These are phyloP conservation scores for Solanum pennellii DNA, from an alignment of 257 asterid species.

Conservation along the genomic window DNA sequence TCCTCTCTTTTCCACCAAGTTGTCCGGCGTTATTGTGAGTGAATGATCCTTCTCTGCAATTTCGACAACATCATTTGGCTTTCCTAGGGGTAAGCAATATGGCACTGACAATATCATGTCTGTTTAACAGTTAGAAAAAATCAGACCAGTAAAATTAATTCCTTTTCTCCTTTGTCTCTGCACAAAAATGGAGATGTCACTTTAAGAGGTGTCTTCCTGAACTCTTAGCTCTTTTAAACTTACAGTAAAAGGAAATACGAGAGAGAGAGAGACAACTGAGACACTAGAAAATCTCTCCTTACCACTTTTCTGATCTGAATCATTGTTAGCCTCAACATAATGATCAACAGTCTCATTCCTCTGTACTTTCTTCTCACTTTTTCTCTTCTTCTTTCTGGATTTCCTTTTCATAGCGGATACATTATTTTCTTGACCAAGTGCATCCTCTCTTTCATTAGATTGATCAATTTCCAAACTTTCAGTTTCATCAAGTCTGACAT, in stretches of 20 bases:
- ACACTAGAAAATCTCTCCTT: not conserved
- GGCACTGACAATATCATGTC: constrained; percentile 6
- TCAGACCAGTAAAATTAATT: not conserved
- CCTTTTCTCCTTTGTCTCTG: not conserved
- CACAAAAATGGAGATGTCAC: not conserved
- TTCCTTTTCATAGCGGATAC: constrained; percentile 14
- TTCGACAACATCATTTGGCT: not conserved
- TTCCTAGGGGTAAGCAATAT: not conserved
- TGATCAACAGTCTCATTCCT: not conserved
- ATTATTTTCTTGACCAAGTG: constrained; percentile 3
- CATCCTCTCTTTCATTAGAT: constrained; percentile 10
- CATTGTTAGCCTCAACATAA: not conserved
- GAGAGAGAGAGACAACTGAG: not conserved
- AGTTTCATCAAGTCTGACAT: not conserved
- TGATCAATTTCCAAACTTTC: not conserved
- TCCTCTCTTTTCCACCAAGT: constrained; percentile 19
- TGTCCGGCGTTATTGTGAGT: constrained; percentile 12
- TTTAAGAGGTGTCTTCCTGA: not conserved
- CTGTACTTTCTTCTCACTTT: constrained; percentile 9
- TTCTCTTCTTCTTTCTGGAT: constrained; percentile 29
- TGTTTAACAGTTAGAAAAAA: constrained; percentile 17
- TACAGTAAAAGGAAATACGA: not conserved
- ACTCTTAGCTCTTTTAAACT: not conserved
- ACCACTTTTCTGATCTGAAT: not conserved
- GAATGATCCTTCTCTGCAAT: constrained; percentile 15